These are phyloP conservation scores for Kokia cookei DNA, from an alignment of 441 rosid genomes.

Conservation along the genomic window DNA sequence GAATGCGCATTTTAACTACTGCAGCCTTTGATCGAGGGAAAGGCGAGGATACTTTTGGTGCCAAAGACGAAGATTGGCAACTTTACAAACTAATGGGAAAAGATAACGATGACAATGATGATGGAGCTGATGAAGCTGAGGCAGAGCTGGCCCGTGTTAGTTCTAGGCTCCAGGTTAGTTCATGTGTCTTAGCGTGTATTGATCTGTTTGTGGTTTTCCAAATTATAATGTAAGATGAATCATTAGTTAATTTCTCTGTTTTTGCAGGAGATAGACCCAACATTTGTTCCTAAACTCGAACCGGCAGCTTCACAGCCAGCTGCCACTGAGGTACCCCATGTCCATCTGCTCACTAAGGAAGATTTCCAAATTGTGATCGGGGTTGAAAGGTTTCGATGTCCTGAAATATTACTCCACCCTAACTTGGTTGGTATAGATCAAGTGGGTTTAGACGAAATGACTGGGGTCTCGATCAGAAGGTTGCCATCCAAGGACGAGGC, in stretches of 20 bases:
- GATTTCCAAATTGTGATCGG: slow-evolving; percentile 78
- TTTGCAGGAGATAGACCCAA: slow-evolving; percentile 70
- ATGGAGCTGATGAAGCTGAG: slow-evolving; percentile 63
- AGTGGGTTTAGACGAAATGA: slow-evolving; percentile 82
- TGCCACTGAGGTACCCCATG: slow-evolving; percentile 45
- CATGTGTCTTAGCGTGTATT: background rate
- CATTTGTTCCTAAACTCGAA: slow-evolving; percentile 61
- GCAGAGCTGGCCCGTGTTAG: slow-evolving; percentile 64
- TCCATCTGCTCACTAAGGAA: slow-evolving; percentile 69
- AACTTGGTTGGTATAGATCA: slow-evolving; percentile 81
- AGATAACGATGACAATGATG: slow-evolving; percentile 88
- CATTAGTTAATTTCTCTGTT: background rate
- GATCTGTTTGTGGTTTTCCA: background rate
- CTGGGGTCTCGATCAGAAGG: slow-evolving; percentile 69
- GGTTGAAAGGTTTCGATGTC: slow-evolving; percentile 83
- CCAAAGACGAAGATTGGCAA: slow-evolving; percentile 96
- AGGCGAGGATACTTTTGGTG: slow-evolving; percentile 88
- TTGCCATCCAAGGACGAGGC: slow-evolving; percentile 35
- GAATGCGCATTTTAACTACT: slow-evolving; percentile 89
- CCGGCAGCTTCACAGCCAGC: slow-evolving; percentile 34
- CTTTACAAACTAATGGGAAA: slow-evolving; percentile 88
- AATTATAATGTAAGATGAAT: background rate
- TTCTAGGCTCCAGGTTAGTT: slow-evolving; percentile 63
- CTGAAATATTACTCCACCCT: slow-evolving; percentile 74
- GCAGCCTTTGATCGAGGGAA: slow-evolving; percentile 97